Percentiles rank a stretch among this genome's conserved stretches.
phyloP scores from a whole-genome alignment of 306 rosid genomes.

The Purshia tridentata region DNA sequence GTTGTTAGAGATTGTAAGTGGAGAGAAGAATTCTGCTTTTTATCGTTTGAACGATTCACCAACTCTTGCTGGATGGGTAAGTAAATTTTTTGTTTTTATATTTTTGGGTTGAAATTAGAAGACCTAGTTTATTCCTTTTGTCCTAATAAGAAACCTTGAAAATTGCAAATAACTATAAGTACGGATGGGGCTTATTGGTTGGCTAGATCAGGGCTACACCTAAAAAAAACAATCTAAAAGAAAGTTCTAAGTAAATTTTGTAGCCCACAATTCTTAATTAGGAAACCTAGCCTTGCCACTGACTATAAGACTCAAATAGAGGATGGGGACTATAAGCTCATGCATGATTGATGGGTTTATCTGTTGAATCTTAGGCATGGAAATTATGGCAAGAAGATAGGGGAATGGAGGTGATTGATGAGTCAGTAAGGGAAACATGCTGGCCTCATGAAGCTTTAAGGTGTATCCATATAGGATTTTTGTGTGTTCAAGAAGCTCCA shows the following conservation, averaged over 20 bases:
- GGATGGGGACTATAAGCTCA: not conserved
- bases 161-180: not conserved
- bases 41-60: not conserved
- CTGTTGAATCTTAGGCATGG: slow-evolving; percentile 9
- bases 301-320: not conserved
- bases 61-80: slow-evolving; percentile 19
- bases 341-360: not conserved
- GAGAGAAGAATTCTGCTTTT: slow-evolving; percentile 22
- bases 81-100: not conserved
- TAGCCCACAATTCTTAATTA: too few relatives aligned
- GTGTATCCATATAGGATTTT: slow-evolving; percentile 13
- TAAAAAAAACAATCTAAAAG: too few relatives aligned
- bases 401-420: slow-evolving; percentile 29
- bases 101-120: not conserved
- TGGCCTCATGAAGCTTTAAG: slow-evolving; percentile 10
- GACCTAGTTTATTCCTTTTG: too few relatives aligned
- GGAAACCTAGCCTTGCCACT: too few relatives aligned
- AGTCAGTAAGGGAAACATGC: not conserved
- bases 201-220: too few relatives aligned
- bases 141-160: too few relatives aligned
- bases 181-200: too few relatives aligned
- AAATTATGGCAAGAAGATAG: slow-evolving; percentile 20
- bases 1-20: slow-evolving; percentile 23
- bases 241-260: too few relatives aligned
- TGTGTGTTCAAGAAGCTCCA: slow-evolving; percentile 28